These are phyloP conservation scores for Pichia californica DNA, from an alignment of 805 yeast species.

Conservation along the genomic window DNA sequence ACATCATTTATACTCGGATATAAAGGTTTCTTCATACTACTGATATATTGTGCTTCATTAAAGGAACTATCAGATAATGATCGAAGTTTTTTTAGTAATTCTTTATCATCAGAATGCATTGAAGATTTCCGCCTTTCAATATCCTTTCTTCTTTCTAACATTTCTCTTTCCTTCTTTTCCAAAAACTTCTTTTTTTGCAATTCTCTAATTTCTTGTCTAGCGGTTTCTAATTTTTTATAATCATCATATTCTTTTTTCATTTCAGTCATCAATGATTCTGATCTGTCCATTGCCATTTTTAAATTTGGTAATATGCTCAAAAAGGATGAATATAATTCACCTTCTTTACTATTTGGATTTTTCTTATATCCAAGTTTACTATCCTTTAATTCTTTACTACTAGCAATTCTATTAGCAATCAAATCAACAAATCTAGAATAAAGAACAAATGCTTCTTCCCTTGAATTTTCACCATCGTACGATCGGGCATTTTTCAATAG, in stretches of 20 bases:
- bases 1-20: slow-evolving; percentile 17
- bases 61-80: slow-evolving; percentile 19
- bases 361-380: slow-evolving; percentile 19
- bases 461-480: slow-evolving; percentile 36
- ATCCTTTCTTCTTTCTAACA: slow-evolving; percentile 1
- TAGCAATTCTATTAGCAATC: slow-evolving; percentile 39
- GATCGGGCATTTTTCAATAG: slow-evolving; percentile 41
- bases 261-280: slow-evolving; percentile 24
- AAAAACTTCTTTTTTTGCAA: slow-evolving; percentile 18
- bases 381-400: slow-evolving; percentile 38
- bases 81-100: slow-evolving; percentile 19
- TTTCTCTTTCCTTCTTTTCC: slow-evolving; percentile 16
- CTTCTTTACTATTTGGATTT: slow-evolving; percentile 17
- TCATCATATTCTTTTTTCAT: slow-evolving; percentile 22
- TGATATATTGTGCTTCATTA: slow-evolving; percentile 10
- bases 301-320: slow-evolving; percentile 17
- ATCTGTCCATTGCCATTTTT: slow-evolving; percentile 26
- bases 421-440: slow-evolving; percentile 56
- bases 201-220: slow-evolving; percentile 17
- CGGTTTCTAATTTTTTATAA: slow-evolving; percentile 18
- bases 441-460: slow-evolving; percentile 47
- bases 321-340: slow-evolving; percentile 24
- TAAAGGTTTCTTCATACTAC: slow-evolving; percentile 7
- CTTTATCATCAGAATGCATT: slow-evolving; percentile 14
- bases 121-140: slow-evolving; percentile 14